These are phyloP conservation scores for Pythium myriotylum DNA, from an alignment of 352 stramenopile species.

Conservation along the genomic window DNA sequence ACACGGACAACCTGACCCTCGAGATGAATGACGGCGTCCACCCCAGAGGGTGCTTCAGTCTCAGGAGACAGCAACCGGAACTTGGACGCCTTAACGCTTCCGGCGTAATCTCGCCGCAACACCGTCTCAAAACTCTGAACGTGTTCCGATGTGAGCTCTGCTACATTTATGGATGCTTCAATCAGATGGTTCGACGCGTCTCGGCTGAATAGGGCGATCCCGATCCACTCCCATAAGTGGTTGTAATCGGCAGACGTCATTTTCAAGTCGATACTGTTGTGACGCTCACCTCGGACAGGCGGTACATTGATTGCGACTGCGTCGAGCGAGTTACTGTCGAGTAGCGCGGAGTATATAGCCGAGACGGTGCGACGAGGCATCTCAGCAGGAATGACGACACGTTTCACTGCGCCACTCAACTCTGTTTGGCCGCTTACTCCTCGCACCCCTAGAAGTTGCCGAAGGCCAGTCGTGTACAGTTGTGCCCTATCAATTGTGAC, in stretches of 20 bases:
- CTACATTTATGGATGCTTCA: background rate
- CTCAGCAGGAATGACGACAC: background rate
- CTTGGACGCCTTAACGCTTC: background rate
- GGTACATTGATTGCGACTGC: background rate
- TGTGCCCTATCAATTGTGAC: background rate
- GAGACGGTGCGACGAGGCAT: slow-evolving; percentile 3
- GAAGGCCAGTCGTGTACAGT: slow-evolving; percentile 7
- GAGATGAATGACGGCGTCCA: background rate
- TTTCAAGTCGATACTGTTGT: background rate
- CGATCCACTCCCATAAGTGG: slow-evolving; percentile 14
- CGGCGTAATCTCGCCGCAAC: background rate
- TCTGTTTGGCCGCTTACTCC: no score
- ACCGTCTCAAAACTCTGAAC: background rate
- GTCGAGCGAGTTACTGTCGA: background rate
- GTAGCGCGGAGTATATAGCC: slow-evolving; percentile 8
- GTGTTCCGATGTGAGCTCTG: background rate
- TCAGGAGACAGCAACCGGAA: slow-evolving; percentile 8
- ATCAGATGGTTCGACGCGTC: background rate
- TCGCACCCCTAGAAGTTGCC: background rate
- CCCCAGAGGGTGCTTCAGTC: background rate
- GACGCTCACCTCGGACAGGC: background rate
- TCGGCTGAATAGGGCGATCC: slow-evolving; percentile 3
- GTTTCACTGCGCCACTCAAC: background rate
- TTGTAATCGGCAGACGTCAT: slow-evolving; percentile 1
- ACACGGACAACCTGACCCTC: background rate